Percentiles rank a stretch among this genome's conserved stretches.
These are phyloP conservation scores for Micromonas pusilla DNA, from an alignment of 139 green algal species.

Conservation along the genomic window DNA sequence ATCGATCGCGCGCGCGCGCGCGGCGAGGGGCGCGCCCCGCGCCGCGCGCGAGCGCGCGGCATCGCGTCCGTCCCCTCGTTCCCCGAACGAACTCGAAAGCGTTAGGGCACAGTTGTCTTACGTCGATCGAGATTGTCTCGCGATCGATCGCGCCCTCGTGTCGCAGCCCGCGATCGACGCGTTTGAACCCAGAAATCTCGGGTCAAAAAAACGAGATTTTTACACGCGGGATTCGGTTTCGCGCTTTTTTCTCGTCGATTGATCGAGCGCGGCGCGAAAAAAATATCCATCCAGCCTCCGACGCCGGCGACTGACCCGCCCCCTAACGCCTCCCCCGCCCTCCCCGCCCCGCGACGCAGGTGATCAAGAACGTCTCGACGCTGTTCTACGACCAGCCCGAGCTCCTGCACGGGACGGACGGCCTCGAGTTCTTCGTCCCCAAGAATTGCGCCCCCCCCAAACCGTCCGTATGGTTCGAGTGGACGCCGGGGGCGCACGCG, in stretches of 20 bases:
- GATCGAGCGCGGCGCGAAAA: too few relatives aligned
- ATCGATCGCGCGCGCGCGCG: too few relatives aligned
- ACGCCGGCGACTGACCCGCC: neutral
- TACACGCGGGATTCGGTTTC: neutral
- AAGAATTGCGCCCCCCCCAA: slow-evolving; percentile 3
- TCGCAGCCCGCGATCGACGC: too few relatives aligned
- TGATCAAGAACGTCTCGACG: slow-evolving; percentile 7
- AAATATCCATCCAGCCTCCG: too few relatives aligned
- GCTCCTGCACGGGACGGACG: slow-evolving; percentile 2
- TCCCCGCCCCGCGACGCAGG: neutral
- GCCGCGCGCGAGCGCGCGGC: too few relatives aligned
- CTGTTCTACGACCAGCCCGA: slow-evolving; percentile 20
- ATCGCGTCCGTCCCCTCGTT: too few relatives aligned
- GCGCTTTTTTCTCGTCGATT: neutral
- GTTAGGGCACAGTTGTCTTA: too few relatives aligned
- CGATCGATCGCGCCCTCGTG: too few relatives aligned
- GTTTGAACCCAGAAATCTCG: neutral
- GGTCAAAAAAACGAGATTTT: neutral
- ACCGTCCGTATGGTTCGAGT: slow-evolving; percentile 8
- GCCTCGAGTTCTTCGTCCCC: neutral
- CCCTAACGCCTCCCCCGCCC: neutral
- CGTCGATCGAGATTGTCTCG: too few relatives aligned
- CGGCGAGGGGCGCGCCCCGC: too few relatives aligned
- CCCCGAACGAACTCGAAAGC: too few relatives aligned
- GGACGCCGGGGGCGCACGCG: neutral